Conservation (phyloP, 129 eudicot genomes). For the Centella asiatica region DNA sequence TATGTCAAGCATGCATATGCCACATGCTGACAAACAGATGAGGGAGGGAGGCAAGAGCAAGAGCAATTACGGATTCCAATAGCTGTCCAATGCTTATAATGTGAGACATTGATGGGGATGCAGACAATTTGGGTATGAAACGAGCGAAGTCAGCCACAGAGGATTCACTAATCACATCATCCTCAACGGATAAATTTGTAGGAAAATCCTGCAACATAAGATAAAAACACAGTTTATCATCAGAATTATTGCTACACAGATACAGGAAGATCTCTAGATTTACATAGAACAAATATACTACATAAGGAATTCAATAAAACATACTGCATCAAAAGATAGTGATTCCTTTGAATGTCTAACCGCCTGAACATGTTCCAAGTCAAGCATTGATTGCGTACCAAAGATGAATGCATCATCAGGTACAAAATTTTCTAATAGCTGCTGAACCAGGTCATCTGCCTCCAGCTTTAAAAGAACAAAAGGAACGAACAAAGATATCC, state of each 20-base stretch:
- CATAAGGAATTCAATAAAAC: neutral
- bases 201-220: slow-evolving; percentile 55
- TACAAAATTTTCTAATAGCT: slow-evolving; percentile 57
- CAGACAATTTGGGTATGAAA: slow-evolving; percentile 52
- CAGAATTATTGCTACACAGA: neutral
- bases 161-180: slow-evolving; percentile 62
- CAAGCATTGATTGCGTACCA: slow-evolving; percentile 52
- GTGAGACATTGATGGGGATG: slow-evolving; percentile 66
- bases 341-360: slow-evolving; percentile 56
- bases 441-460: slow-evolving; percentile 49
- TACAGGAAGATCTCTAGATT: neutral
- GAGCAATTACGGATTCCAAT: slow-evolving; percentile 64
- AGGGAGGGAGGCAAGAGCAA: slow-evolving; percentile 3
- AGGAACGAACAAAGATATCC: neutral
- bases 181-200: slow-evolving; percentile 57
- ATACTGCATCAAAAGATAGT: slow-evolving; percentile 71
- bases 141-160: slow-evolving; percentile 59
- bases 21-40: too few species aligned
- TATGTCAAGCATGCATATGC: neutral
- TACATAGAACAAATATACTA: slow-evolving; percentile 1
- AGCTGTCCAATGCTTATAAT: slow-evolving; percentile 90
- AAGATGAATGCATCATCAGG: slow-evolving; percentile 82
- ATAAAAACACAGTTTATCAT: neutral
- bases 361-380: slow-evolving; percentile 50
- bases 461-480: slow-evolving; percentile 54